Evolutionary conservation across 768 basidiomycete species (phyloP).

Genomic region (Lentinula sp.): DNA sequence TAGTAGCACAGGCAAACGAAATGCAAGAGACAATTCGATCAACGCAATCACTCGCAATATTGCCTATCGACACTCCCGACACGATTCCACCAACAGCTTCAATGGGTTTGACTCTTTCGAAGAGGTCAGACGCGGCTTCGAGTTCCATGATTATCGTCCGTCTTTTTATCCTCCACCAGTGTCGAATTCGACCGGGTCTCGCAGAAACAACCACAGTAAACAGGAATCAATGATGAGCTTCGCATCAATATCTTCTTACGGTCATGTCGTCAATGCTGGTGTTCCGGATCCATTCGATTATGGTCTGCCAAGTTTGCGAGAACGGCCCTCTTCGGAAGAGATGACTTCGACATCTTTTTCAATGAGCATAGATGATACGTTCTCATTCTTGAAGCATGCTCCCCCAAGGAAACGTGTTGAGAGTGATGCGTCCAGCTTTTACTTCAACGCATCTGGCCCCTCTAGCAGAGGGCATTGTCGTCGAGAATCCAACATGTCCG

Average conservation of each 20-base stretch:
- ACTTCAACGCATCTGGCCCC: slow-evolving; percentile 44
- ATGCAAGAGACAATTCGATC: slow-evolving; percentile 18
- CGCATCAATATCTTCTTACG: slow-evolving; percentile 77
- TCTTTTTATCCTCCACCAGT: slow-evolving; percentile 56
- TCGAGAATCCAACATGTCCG: slow-evolving; percentile 57
- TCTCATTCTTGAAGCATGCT: slow-evolving; percentile 46
- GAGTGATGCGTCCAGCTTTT: slow-evolving; percentile 76
- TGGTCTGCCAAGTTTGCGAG: slow-evolving; percentile 44
- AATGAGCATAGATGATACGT: slow-evolving; percentile 65
- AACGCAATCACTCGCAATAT: slow-evolving; percentile 17
- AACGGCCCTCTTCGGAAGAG: slow-evolving; percentile 55
- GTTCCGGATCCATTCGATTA: slow-evolving; percentile 72
- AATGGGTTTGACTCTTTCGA: slow-evolving; percentile 70
- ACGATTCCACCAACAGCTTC: slow-evolving; percentile 58
- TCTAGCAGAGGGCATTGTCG: slow-evolving; percentile 44
- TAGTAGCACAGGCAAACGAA: slow-evolving; percentile 36
- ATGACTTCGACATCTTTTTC: slow-evolving; percentile 41
- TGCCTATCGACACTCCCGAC: slow-evolving; percentile 27
- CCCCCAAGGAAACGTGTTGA: slow-evolving; percentile 52
- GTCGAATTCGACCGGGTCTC: slow-evolving; percentile 13
- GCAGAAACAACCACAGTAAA: slow-evolving; percentile 32
- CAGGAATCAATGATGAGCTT: slow-evolving; percentile 68
- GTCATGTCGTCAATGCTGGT: slow-evolving; percentile 58
- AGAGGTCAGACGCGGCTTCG: slow-evolving; percentile 75
- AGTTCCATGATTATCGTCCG: slow-evolving; percentile 58